Percentiles rank a stretch among this genome's conserved stretches.
These are phyloP conservation scores for Orbilia brochopaga DNA, from an alignment of 2,329 filamentous ascomycete genomes.

Conservation along the genomic window DNA sequence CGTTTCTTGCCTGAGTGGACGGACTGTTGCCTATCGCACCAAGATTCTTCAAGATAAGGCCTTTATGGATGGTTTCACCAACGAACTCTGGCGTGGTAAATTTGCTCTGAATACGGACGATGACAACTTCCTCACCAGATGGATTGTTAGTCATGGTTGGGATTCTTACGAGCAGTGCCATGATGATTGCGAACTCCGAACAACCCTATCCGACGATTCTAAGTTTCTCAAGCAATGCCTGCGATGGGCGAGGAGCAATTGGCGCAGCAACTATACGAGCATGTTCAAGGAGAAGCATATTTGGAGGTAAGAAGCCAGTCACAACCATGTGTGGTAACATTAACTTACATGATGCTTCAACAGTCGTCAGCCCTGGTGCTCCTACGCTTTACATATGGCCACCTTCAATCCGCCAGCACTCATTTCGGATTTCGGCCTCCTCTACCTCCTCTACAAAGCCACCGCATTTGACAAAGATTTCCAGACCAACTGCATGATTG, in stretches of 20 bases:
- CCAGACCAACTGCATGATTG: conserved; percentile 66
- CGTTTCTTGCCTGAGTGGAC: conserved; percentile 93
- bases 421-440: conserved; percentile 74
- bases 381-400: conserved; percentile 89
- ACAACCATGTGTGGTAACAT: conserved; percentile 51
- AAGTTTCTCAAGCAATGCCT: conserved; percentile 94
- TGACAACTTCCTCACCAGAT: conserved; percentile 97
- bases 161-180: conserved; percentile 96
- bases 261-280: conserved; percentile 94
- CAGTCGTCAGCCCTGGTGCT: conserved; percentile 90
- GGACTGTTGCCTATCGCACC: conserved; percentile 89
- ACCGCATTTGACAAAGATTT: conserved; percentile 67
- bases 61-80: conserved; percentile 87
- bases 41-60: conserved; percentile 83
- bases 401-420: conserved; percentile 90
- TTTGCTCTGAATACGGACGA: conserved; percentile 95
- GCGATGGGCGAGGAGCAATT: conserved; percentile 95
- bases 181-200: conserved; percentile 86
- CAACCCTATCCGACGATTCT: conserved; percentile 83
- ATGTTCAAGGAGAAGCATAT: conserved; percentile 82
- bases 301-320: conserved; percentile 73
- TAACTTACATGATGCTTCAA: conserved; percentile 52
- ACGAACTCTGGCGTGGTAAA: conserved; percentile 79
- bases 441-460: conserved; percentile 72
- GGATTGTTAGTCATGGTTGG: conserved; percentile 90